These are phyloP conservation scores for Plasmodium gonderi DNA, from an alignment of 169 alveolate genomes.

Conservation along the genomic window DNA sequence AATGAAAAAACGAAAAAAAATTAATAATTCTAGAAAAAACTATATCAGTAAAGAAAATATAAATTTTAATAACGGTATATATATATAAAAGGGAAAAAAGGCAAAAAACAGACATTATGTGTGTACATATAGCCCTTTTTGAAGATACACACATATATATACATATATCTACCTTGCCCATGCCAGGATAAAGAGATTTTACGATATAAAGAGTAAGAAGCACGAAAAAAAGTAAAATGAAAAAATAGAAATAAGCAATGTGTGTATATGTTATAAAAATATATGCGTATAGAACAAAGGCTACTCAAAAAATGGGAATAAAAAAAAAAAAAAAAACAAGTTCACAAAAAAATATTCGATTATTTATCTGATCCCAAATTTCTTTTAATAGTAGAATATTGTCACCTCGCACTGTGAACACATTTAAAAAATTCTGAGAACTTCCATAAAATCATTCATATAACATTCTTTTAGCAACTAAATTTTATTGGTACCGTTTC, in stretches of 20 bases:
- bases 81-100: background rate
- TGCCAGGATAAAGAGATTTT: background rate
- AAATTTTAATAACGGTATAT: conserved; percentile 14
- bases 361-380: background rate
- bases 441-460: background rate
- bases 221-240: background rate
- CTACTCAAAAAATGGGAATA: background rate
- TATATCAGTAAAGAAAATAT: conserved; percentile 8
- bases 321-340: no score
- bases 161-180: background rate
- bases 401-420: background rate
- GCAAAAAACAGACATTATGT: background rate
- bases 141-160: background rate
- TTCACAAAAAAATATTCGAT: background rate
- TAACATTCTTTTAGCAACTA: background rate
- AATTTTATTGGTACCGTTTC: conserved; percentile 56
- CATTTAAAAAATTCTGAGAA: background rate
- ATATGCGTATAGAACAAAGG: background rate
- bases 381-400: background rate
- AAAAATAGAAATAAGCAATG: background rate
- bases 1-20: conserved; percentile 5
- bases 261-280: background rate
- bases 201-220: conserved; percentile 1
- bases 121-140: background rate
- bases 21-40: conserved; percentile 26